phyloP scores from a whole-genome alignment of 352 stramenopile species.

The Globisporangium uncinulatum region DNA sequence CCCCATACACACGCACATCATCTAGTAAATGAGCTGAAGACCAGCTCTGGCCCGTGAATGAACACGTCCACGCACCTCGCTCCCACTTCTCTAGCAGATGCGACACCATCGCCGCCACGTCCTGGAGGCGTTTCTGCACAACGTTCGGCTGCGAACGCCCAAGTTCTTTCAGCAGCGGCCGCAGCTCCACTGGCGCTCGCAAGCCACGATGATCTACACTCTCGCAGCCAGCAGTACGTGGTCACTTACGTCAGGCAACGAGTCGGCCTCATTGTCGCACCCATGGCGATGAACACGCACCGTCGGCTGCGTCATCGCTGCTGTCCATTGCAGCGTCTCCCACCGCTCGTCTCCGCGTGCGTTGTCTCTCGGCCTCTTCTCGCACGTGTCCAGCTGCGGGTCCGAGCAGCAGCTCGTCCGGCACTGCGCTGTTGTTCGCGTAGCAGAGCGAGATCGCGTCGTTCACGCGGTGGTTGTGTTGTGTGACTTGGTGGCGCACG shows the following conservation, averaged over 20 bases:
- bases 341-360: too few relatives aligned
- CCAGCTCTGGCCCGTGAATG: neutral
- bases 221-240: conserved; percentile 15
- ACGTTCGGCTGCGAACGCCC: conserved; percentile 49
- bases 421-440: conserved; percentile 74
- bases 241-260: conserved; percentile 15
- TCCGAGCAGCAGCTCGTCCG: conserved; percentile 58
- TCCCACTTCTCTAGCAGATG: conserved; percentile 68
- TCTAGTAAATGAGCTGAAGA: too few relatives aligned
- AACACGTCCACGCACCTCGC: conserved; percentile 24
- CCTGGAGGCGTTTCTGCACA: conserved; percentile 69
- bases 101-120: conserved; percentile 72
- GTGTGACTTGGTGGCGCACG: conserved; percentile 70
- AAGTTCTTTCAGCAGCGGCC: conserved; percentile 57
- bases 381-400: conserved; percentile 1
- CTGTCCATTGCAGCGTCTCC: too few relatives aligned
- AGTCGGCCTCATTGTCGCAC: neutral
- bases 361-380: too few relatives aligned
- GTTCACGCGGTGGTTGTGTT: conserved; percentile 73
- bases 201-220: conserved; percentile 46
- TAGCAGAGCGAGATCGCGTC: conserved; percentile 80
- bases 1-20: too few relatives aligned
- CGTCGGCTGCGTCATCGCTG: too few relatives aligned
- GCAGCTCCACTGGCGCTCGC: conserved; percentile 51
- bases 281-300: too few relatives aligned